These are phyloP conservation scores for Raddia guianensis DNA, from an alignment of 176 grass and related monocot genomes.

Conservation along the genomic window DNA sequence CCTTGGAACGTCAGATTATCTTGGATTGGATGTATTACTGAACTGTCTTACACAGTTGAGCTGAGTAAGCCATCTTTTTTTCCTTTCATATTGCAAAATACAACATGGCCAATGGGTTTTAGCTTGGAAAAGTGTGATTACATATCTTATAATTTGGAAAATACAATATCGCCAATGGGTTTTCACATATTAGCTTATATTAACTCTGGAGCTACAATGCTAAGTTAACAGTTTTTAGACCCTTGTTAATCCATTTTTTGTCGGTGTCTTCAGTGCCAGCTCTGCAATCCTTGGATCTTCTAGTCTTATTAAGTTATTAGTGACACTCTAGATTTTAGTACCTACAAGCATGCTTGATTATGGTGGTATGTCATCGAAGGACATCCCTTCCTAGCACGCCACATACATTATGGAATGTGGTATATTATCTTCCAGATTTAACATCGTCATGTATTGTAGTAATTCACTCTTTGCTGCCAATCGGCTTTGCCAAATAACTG, in stretches of 20 bases:
- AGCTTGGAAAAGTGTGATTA: background rate
- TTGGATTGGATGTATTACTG: conserved; percentile 87
- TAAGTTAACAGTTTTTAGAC: background rate
- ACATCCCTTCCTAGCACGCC: background rate
- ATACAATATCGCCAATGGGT: background rate
- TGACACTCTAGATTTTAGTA: background rate
- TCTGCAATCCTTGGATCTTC: background rate
- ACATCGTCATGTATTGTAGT: background rate
- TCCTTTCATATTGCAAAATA: background rate
- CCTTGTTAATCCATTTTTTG: background rate
- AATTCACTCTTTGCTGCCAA: conserved; percentile 13
- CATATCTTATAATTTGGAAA: background rate
- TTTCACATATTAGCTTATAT: background rate
- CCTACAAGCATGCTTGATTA: background rate
- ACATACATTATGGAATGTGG: background rate
- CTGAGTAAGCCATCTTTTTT: conserved; percentile 66
- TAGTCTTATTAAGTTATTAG: background rate
- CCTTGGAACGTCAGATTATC: conserved; percentile 82
- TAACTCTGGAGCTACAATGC: background rate
- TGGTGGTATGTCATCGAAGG: background rate
- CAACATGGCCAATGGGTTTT: background rate
- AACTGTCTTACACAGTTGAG: conserved; percentile 84
- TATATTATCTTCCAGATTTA: background rate
- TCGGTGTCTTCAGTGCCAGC: background rate
- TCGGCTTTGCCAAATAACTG: conserved; percentile 22